Evolutionary conservation across 2,329 filamentous ascomycete species (phyloP).

Genomic region (Diaporthe nobilis): DNA sequence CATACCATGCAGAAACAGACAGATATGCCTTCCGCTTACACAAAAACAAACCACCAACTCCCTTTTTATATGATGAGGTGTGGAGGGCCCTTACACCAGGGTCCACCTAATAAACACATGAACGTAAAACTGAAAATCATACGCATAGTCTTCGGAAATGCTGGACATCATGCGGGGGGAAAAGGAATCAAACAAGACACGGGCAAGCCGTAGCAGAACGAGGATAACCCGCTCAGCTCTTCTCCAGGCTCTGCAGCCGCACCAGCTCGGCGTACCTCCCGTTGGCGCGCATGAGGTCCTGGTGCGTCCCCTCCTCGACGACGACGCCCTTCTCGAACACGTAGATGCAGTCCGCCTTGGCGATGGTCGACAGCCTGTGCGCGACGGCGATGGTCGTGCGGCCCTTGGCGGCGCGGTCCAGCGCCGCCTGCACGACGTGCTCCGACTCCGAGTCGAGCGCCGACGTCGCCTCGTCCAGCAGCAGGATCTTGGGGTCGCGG

Average conservation of each 20-base stretch:
- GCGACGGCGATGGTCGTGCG: slow-evolving; percentile 95
- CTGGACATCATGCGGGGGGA: not conserved
- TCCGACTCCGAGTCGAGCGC: slow-evolving; percentile 84
- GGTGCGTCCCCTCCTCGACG: slow-evolving; percentile 87
- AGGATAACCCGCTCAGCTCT: slow-evolving; percentile 46
- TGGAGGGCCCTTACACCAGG: not conserved
- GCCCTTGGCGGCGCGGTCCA: slow-evolving; percentile 86
- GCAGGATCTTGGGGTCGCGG: slow-evolving; percentile 88
- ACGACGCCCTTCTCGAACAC: slow-evolving; percentile 94
- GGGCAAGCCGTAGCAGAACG: too few species aligned
- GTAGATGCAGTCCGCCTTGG: slow-evolving; percentile 94
- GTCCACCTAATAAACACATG: not conserved
- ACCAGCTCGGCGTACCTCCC: slow-evolving; percentile 85
- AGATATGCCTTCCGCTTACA: slow-evolving; percentile 1
- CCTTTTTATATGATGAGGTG: slow-evolving; percentile 2
- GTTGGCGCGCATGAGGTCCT: slow-evolving; percentile 77
- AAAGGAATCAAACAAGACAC: too few species aligned
- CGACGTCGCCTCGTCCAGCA: slow-evolving; percentile 86
- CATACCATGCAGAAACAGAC: not conserved
- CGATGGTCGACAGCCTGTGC: slow-evolving; percentile 91
- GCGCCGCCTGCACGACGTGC: slow-evolving; percentile 83
- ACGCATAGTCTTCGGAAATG: slow-evolving; percentile 5
- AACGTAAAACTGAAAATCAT: not conserved
- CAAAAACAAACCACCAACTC: not conserved
- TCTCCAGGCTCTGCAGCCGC: slow-evolving; percentile 83